These are phyloP conservation scores for Dipteronia dyeriana DNA, from an alignment of 345 rosid genomes.

Conservation along the genomic window DNA sequence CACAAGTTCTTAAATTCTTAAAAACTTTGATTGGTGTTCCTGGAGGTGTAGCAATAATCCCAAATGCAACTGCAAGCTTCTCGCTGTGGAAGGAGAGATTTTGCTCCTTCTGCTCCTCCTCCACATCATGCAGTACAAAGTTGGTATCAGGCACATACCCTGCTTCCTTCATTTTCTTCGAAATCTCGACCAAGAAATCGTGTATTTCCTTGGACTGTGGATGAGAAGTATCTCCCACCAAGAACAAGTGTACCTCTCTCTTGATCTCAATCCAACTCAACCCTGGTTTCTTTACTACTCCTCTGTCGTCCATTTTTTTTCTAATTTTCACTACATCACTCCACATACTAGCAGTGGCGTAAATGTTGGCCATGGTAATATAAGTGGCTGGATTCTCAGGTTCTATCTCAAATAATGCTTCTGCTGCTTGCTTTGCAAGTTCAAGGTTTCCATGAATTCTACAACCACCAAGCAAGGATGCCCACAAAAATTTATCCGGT, in stretches of 20 bases:
- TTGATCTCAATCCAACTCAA: constrained; percentile 79
- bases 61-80: constrained; percentile 90
- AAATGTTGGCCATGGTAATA: constrained; percentile 85
- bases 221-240: constrained; percentile 73
- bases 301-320: constrained; percentile 56
- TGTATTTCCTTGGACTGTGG: constrained; percentile 60
- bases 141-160: constrained; percentile 78
- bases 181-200: constrained; percentile 52
- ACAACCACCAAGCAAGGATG: constrained; percentile 86
- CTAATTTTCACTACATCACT: constrained; percentile 67
- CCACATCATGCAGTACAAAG: constrained; percentile 83
- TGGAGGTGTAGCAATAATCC: constrained; percentile 62
- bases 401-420: constrained; percentile 74
- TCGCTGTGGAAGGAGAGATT: constrained; percentile 83
- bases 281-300: constrained; percentile 75
- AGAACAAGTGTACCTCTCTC: constrained; percentile 65
- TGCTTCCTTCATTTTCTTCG: constrained; percentile 72
- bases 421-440: constrained; percentile 72
- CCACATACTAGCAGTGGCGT: constrained; percentile 77
- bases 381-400: constrained; percentile 89
- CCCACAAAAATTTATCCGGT: constrained; percentile 87
- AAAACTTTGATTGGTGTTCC: constrained; percentile 72
- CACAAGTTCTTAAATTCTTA: constrained; percentile 89
- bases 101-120: constrained; percentile 90
- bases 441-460: constrained; percentile 71